Evolutionary conservation across 306 rosid genomes (phyloP).

Genomic region (Fragaria iinumae): DNA sequence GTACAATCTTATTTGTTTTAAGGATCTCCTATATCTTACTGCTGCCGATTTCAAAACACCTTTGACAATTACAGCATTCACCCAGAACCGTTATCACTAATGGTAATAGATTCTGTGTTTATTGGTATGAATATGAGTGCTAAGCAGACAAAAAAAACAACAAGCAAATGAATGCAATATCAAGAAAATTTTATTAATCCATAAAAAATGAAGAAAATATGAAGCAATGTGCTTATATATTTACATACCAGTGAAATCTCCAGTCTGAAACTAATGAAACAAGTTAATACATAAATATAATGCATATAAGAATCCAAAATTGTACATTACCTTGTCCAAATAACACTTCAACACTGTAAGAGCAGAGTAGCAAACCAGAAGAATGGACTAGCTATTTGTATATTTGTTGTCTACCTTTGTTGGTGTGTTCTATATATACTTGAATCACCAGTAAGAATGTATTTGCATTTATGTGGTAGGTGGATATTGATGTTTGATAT

Average conservation of each 20-base stretch:
- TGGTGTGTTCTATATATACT: background rate
- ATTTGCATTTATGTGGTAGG: background rate
- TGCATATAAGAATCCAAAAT: background rate
- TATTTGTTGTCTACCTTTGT: background rate
- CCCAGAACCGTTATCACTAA: background rate
- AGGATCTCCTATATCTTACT: background rate
- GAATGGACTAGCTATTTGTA: background rate
- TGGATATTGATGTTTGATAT: background rate
- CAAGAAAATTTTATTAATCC: background rate
- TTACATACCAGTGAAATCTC: background rate
- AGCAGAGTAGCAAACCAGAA: background rate
- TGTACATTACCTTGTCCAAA: background rate
- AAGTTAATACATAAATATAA: background rate
- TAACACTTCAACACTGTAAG: background rate
- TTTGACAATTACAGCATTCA: background rate
- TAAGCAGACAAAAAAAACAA: background rate
- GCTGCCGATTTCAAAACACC: background rate
- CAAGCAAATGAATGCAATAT: background rate
- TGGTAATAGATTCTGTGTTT: background rate
- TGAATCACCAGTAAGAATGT: background rate
- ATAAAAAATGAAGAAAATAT: background rate
- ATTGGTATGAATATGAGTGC: background rate
- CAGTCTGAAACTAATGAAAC: background rate
- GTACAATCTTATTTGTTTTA: background rate
- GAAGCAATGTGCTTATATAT: background rate